phyloP scores from a whole-genome alignment of 176 grass and related monocot genomes.

The bread wheat (Triticum aestivum) region IWGSC_CS_RefSeq_v2.1 NC_057799.1:565935796-565936295 shows the following conservation, averaged over 20 bases:
- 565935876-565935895: not conserved
- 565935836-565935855: too few species aligned
- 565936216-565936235: not conserved
- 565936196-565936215: not conserved
- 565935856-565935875: too few species aligned
- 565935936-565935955: not conserved
- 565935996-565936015: not conserved
- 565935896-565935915: not conserved
- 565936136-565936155: not conserved
- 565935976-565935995: not conserved
- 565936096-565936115: not conserved
- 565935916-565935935: not conserved
- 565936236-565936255: not conserved
- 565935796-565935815: too few species aligned
- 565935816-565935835: too few species aligned
- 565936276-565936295: constrained; percentile 28
- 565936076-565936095: not conserved
- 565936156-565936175: not conserved
- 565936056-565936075: not conserved
- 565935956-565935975: not conserved
- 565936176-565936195: not conserved
- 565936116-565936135: constrained; percentile 22
- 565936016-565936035: not conserved
- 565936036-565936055: not conserved
- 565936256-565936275: not conserved